Evolutionary conservation across 495 filamentous ascomycete species (phyloP).

Genomic region (Extremus antarcticus): DNA sequence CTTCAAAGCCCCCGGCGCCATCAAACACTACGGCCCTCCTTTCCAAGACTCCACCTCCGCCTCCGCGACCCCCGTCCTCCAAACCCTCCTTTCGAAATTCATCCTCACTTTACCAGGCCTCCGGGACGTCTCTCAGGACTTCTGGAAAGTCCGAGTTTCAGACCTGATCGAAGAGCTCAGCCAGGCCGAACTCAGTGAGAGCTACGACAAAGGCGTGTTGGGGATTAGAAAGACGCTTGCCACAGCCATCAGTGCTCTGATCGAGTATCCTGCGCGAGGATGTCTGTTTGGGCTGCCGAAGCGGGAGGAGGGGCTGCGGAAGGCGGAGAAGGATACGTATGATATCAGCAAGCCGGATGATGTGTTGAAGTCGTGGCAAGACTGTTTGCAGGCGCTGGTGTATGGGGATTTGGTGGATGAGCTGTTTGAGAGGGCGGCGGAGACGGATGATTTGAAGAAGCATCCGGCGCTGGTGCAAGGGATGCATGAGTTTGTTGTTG

Average conservation of each 20-base stretch:
- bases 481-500: conserved; percentile 43
- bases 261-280: conserved; percentile 50
- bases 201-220: conserved; percentile 56
- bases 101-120: conserved; percentile 47
- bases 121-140: conserved; percentile 42
- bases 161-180: conserved; percentile 38
- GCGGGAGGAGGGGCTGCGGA: conserved; percentile 13
- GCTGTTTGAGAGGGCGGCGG: conserved; percentile 42
- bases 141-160: conserved; percentile 45
- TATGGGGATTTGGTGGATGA: conserved; percentile 49
- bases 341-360: conserved; percentile 43
- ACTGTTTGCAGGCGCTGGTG: conserved; percentile 44
- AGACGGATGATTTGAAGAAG: conserved; percentile 44
- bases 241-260: conserved; percentile 48
- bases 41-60: conserved; percentile 32
- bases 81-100: conserved; percentile 46
- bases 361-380: conserved; percentile 44
- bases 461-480: conserved; percentile 45
- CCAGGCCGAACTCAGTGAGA: conserved; percentile 51
- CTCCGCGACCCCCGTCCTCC: conserved; percentile 46
- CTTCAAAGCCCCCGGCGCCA: conserved; percentile 45
- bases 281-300: conserved; percentile 41
- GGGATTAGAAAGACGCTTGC: conserved; percentile 55
- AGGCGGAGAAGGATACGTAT: conserved; percentile 33
- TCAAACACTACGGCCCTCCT: conserved; percentile 49